These are phyloP conservation scores for Symbiodinium pilosum DNA, from an alignment of 73 alveolate species.

Conservation along the genomic window DNA sequence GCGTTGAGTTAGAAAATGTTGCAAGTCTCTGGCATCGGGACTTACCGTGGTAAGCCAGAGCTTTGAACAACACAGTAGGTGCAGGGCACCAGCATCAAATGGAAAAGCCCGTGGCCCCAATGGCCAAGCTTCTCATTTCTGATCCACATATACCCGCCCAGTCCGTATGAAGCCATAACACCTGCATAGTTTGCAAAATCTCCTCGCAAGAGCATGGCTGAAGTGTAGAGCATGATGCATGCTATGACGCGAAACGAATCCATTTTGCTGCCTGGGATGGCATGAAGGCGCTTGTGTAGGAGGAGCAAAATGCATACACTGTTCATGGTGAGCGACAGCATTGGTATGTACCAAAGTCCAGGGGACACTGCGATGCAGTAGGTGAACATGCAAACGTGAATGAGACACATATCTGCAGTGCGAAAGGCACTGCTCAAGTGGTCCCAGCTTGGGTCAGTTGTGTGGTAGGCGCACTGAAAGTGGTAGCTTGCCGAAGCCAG, in stretches of 20 bases:
- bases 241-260: conserved; percentile 52
- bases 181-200: conserved; percentile 26
- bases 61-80: conserved; percentile 50
- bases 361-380: conserved; percentile 65
- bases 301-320: background rate
- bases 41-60: background rate
- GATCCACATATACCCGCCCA: conserved; percentile 47
- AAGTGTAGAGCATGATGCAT: conserved; percentile 26
- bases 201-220: conserved; percentile 60
- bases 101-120: conserved; percentile 88
- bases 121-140: conserved; percentile 37
- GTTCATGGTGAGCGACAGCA: background rate
- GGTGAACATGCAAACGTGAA: conserved; percentile 71
- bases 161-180: conserved; percentile 30
- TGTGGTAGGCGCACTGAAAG: conserved; percentile 37
- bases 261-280: conserved; percentile 46
- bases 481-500: conserved; percentile 30
- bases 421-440: conserved; percentile 63
- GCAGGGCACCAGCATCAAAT: conserved; percentile 69
- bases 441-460: background rate
- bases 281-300: background rate
- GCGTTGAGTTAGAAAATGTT: no score
- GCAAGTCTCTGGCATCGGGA: no score
- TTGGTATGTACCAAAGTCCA: conserved; percentile 15
- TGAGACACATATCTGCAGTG: conserved; percentile 48